A percentile compares a stretch with the other conserved stretches of the same genome.
Conservation (phyloP, 768 basidiomycete genomes). For the Peribolospora kevripleyi region DNA sequence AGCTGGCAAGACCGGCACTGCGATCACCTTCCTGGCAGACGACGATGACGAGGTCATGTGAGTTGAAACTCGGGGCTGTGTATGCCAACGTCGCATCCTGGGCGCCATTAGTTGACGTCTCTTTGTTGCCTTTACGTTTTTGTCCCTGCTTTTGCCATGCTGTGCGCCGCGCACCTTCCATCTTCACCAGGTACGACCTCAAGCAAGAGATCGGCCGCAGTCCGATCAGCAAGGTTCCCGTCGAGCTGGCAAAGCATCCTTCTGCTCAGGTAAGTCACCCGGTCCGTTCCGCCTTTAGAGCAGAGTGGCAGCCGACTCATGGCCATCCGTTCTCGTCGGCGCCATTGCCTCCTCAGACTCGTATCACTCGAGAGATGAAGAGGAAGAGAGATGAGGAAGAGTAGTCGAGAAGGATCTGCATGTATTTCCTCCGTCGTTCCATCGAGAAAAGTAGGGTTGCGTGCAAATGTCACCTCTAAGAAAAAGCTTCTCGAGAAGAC, state of each 20-base stretch:
- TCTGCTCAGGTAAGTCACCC: slow-evolving; percentile 26
- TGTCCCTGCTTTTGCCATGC: background rate
- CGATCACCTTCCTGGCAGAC: slow-evolving; percentile 89
- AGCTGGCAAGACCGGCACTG: slow-evolving; percentile 76
- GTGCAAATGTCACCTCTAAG: no score
- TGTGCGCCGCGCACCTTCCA: slow-evolving; percentile 2
- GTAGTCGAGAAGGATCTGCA: no score
- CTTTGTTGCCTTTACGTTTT: background rate
- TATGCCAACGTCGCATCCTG: background rate
- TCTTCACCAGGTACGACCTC: slow-evolving; percentile 56
- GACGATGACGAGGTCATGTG: slow-evolving; percentile 85
- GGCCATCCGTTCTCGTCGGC: no score
- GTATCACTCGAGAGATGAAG: no score
- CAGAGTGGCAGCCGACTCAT: no score
- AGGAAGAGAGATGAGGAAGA: no score
- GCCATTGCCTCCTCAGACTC: no score
- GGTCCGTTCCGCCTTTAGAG: no score
- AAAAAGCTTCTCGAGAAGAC: no score
- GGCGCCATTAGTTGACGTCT: background rate
- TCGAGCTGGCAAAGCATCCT: slow-evolving; percentile 74
- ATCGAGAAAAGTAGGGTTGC: no score
- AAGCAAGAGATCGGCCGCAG: slow-evolving; percentile 91
- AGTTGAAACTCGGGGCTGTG: background rate
- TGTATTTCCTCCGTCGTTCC: no score
- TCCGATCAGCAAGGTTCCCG: slow-evolving; percentile 67